Evolutionary conservation across 2,329 filamentous ascomycete species (phyloP).

Genomic region (Colletotrichum agaves): DNA sequence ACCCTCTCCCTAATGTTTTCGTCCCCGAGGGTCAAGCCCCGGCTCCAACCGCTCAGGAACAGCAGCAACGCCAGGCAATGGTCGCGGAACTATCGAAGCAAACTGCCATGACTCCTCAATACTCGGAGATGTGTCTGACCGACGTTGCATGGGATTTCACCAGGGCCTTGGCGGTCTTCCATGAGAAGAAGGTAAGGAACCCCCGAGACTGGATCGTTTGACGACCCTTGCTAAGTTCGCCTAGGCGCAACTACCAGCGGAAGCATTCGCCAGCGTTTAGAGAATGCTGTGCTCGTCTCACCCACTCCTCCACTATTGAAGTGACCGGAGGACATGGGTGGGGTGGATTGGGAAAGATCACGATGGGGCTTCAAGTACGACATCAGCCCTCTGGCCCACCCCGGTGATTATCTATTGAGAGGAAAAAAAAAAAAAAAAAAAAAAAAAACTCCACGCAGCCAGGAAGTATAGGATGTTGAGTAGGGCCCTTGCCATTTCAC

Average conservation of each 20-base stretch:
- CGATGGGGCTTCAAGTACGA: slow-evolving; percentile 23
- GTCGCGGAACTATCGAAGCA: slow-evolving; percentile 79
- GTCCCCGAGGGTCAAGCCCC: slow-evolving; percentile 41
- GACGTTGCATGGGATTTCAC: slow-evolving; percentile 85
- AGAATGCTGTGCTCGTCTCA: slow-evolving; percentile 35
- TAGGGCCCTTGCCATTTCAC: slow-evolving; percentile 8
- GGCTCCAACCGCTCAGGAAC: slow-evolving; percentile 46
- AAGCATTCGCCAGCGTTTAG: slow-evolving; percentile 54
- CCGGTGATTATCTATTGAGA: slow-evolving; percentile 20
- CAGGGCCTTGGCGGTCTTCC: slow-evolving; percentile 78
- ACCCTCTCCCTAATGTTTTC: slow-evolving; percentile 58
- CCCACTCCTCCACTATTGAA: slow-evolving; percentile 7
- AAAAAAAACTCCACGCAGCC: slow-evolving; percentile 19
- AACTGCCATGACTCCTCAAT: slow-evolving; percentile 83
- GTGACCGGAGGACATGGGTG: slow-evolving; percentile 19
- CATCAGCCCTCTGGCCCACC: slow-evolving; percentile 24
- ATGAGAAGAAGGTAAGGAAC: slow-evolving; percentile 75
- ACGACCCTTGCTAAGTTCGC: slow-evolving; percentile 18
- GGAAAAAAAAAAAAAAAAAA: not conserved
- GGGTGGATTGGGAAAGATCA: slow-evolving; percentile 21
- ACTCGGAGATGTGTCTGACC: slow-evolving; percentile 82
- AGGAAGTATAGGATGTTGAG: slow-evolving; percentile 7
- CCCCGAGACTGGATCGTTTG: slow-evolving; percentile 2
- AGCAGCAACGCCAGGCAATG: slow-evolving; percentile 70
- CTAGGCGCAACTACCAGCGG: slow-evolving; percentile 58